Percentiles rank a stretch among this genome's conserved stretches.
phyloP scores from a whole-genome alignment of 768 basidiomycete genomes.

The Pleurotus ostreatus region DNA sequence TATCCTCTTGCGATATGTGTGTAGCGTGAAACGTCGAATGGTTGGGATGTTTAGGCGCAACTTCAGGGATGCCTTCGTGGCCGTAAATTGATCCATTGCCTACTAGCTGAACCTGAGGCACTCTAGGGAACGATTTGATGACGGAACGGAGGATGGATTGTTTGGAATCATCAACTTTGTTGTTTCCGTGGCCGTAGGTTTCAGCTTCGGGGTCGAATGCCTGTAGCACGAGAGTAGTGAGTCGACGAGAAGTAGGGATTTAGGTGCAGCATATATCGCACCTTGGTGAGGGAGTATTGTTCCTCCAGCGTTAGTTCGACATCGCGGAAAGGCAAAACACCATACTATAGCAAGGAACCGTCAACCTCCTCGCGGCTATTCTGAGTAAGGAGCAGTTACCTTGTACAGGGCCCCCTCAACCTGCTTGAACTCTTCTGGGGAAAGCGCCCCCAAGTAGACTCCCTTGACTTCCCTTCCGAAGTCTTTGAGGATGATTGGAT shows the following conservation, averaged over 20 bases:
- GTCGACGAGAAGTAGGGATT: background rate
- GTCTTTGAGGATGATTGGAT: conserved; percentile 57
- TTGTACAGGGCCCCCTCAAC: conserved; percentile 73
- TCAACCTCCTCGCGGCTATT: background rate
- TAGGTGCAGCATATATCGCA: conserved; percentile 16
- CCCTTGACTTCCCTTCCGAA: conserved; percentile 81
- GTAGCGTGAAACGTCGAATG: conserved; percentile 89
- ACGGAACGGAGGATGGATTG: conserved; percentile 86
- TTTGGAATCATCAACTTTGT: conserved; percentile 69
- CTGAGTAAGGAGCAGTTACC: conserved; percentile 32
- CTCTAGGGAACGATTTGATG: conserved; percentile 84
- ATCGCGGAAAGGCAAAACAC: conserved; percentile 50
- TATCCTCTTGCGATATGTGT: conserved; percentile 66
- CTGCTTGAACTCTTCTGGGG: conserved; percentile 58
- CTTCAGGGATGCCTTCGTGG: conserved; percentile 76
- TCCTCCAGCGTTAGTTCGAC: conserved; percentile 70
- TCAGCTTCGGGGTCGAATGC: conserved; percentile 65
- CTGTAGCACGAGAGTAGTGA: conserved; percentile 29
- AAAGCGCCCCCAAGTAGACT: conserved; percentile 59
- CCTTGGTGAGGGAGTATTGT: conserved; percentile 84
- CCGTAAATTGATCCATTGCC: conserved; percentile 80
- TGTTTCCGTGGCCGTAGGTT: conserved; percentile 85
- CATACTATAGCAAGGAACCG: background rate
- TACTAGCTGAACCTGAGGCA: conserved; percentile 89
- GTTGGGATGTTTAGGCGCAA: conserved; percentile 79